phyloP scores from a whole-genome alignment of 345 rosid species.

The Salix brachista region DNA sequence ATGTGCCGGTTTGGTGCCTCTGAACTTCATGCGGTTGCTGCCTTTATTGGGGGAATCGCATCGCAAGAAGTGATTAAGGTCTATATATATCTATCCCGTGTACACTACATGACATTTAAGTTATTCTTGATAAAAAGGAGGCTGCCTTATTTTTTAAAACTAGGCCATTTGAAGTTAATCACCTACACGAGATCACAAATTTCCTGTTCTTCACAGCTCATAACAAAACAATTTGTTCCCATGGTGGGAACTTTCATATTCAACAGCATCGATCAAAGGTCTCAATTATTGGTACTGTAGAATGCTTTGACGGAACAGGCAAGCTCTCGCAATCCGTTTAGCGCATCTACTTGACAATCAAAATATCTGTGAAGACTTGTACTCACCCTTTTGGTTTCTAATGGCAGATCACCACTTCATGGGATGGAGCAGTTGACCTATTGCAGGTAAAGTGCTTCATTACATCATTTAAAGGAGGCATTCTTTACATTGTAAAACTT shows the following conservation, averaged over 20 bases:
- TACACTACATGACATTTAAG: not conserved
- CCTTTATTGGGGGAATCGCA: slow-evolving; percentile 86
- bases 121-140: not conserved
- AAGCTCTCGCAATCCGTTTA: not conserved
- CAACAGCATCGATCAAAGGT: slow-evolving; percentile 95
- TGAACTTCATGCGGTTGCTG: slow-evolving; percentile 92
- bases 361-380: not conserved
- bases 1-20: slow-evolving; percentile 97
- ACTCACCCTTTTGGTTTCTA: not conserved
- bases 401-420: slow-evolving; percentile 18
- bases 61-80: slow-evolving; percentile 98
- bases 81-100: not conserved
- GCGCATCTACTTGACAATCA: not conserved
- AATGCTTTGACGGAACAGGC: not conserved
- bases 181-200: not conserved
- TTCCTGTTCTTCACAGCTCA: slow-evolving; percentile 47
- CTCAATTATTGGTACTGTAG: slow-evolving; percentile 61
- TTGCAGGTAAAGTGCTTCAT: not conserved
- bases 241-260: slow-evolving; percentile 80
- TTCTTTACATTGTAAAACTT: slow-evolving; percentile 1
- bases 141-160: not conserved
- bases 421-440: not conserved
- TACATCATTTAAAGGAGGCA: slow-evolving; percentile 1
- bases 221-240: slow-evolving; percentile 89
- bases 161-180: not conserved